Evolutionary conservation across 768 basidiomycete genomes (phyloP).

Genomic region (Leccinellum albellum): DNA sequence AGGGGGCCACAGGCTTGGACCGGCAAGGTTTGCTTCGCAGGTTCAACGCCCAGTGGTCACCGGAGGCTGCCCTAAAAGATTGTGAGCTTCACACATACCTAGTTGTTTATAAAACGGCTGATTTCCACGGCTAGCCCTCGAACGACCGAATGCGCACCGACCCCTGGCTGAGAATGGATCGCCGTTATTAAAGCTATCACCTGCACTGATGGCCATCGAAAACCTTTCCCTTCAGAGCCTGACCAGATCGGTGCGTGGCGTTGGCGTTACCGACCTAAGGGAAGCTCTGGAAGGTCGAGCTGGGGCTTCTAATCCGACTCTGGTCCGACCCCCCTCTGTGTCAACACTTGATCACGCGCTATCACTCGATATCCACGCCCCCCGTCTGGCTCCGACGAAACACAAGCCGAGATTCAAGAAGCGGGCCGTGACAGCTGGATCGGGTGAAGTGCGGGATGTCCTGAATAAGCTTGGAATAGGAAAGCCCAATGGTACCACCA

Average conservation of each 20-base stretch:
- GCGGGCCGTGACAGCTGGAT: constrained; percentile 44
- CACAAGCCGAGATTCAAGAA: constrained; percentile 57
- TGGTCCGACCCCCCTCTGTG: constrained; percentile 66
- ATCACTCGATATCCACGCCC: constrained; percentile 40
- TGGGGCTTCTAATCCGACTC: constrained; percentile 75
- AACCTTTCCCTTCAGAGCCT: constrained; percentile 86
- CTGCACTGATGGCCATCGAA: constrained; percentile 86
- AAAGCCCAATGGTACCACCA: constrained; percentile 56
- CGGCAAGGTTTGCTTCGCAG: constrained; percentile 49
- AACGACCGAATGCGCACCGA: constrained; percentile 51
- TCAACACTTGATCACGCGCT: constrained; percentile 73
- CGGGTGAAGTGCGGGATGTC: constrained; percentile 77
- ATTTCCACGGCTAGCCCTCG: constrained; percentile 43
- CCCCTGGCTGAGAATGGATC: constrained; percentile 67
- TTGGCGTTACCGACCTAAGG: constrained; percentile 84
- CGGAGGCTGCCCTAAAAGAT: constrained; percentile 67
- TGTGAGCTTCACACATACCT: constrained; percentile 47
- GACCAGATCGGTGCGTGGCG: constrained; percentile 69
- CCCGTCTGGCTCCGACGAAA: constrained; percentile 43
- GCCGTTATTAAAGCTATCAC: constrained; percentile 76
- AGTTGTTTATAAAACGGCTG: constrained; percentile 9
- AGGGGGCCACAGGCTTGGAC: constrained; percentile 63
- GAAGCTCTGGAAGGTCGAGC: constrained; percentile 86
- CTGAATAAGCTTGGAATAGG: constrained; percentile 81
- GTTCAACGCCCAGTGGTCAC: constrained; percentile 64